A percentile compares a stretch with the other conserved stretches of the same genome.
phyloP scores from a whole-genome alignment of 352 stramenopile genomes.

The Globisporangium cederbergense region DNA sequence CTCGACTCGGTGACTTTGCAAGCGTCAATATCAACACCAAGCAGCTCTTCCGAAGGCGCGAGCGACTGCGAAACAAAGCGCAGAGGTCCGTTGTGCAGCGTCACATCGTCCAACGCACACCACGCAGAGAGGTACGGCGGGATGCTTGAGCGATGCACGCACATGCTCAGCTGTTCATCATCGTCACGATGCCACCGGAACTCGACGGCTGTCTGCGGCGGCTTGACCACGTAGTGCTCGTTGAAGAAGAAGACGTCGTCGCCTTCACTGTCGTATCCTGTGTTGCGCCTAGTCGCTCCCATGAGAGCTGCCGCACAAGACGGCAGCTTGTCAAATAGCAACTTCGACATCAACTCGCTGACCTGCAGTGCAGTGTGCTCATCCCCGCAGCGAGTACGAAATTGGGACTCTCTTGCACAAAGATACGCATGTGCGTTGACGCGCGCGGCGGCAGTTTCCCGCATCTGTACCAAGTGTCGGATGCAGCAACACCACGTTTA shows the following conservation, averaged over 20 bases:
- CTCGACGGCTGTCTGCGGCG: slow-evolving; percentile 43
- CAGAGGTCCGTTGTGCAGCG: slow-evolving; percentile 43
- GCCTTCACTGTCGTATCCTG: neutral
- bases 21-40: neutral
- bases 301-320: slow-evolving; percentile 22
- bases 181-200: slow-evolving; percentile 79
- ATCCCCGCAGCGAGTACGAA: neutral
- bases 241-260: slow-evolving; percentile 59
- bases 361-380: slow-evolving; percentile 2
- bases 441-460: slow-evolving; percentile 27
- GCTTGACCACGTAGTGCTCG: slow-evolving; percentile 79
- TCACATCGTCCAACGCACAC: slow-evolving; percentile 65
- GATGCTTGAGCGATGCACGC: slow-evolving; percentile 46
- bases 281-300: neutral
- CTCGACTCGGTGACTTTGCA: neutral
- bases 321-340: slow-evolving; percentile 49
- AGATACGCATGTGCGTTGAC: slow-evolving; percentile 29
- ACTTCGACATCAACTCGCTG: slow-evolving; percentile 16
- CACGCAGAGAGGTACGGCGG: slow-evolving; percentile 59
- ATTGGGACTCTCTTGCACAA: slow-evolving; percentile 22
- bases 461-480: slow-evolving; percentile 27
- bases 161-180: slow-evolving; percentile 74
- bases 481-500: neutral
- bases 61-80: slow-evolving; percentile 39
- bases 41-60: neutral